Conservation (phyloP, 1,284 basidiomycete species). For the Termitomyces sp. region DNA sequence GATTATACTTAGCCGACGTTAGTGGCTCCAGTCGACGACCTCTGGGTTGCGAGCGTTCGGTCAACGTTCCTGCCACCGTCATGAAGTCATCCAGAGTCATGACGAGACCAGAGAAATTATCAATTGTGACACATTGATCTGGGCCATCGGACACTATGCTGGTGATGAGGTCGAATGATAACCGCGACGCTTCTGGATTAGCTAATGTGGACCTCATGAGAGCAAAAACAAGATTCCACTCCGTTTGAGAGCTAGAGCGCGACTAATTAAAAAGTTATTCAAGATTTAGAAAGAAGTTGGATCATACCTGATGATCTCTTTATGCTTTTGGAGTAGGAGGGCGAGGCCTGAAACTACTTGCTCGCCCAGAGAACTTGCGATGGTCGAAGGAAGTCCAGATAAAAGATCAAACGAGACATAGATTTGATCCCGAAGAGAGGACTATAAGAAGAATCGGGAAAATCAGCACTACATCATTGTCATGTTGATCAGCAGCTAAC, state of each 20-base stretch:
- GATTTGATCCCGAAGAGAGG: slow-evolving; percentile 82
- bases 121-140: slow-evolving; percentile 58
- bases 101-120: slow-evolving; percentile 82
- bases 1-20: slow-evolving; percentile 47
- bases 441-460: slow-evolving; percentile 33
- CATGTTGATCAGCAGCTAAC: slow-evolving; percentile 35
- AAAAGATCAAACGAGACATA: slow-evolving; percentile 91
- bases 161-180: slow-evolving; percentile 75
- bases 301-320: slow-evolving; percentile 61
- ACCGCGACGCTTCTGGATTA: slow-evolving; percentile 84
- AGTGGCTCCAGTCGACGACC: slow-evolving; percentile 49
- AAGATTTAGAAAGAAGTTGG: background rate
- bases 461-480: background rate
- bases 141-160: slow-evolving; percentile 56
- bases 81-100: slow-evolving; percentile 88
- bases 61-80: slow-evolving; percentile 57
- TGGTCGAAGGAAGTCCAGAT: slow-evolving; percentile 69
- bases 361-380: slow-evolving; percentile 85
- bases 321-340: slow-evolving; percentile 72
- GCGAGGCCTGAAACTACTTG: slow-evolving; percentile 86
- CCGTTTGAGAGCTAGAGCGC: slow-evolving; percentile 72
- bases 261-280: background rate
- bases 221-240: slow-evolving; percentile 93
- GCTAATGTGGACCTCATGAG: slow-evolving; percentile 84
- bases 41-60: slow-evolving; percentile 51